A percentile compares a stretch with the other conserved stretches of the same genome.
Evolutionary conservation across 441 rosid genomes (phyloP).

Genomic region (Aleurites moluccanus): DNA sequence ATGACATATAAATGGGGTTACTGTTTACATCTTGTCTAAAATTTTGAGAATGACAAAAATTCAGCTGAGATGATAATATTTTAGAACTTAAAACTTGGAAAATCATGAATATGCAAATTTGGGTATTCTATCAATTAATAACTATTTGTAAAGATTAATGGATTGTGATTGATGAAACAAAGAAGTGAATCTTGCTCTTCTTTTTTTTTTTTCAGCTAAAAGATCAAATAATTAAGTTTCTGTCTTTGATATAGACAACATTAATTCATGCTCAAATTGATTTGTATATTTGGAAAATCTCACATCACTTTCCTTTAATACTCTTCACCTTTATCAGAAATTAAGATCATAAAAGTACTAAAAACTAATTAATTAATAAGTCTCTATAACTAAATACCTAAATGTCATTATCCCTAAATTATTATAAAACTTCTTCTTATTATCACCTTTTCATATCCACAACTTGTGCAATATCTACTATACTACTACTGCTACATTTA

Average conservation of each 20-base stretch:
- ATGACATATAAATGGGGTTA: too few species aligned
- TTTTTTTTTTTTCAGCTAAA: background rate
- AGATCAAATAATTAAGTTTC: slow-evolving; percentile 13
- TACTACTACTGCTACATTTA: background rate
- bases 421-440: slow-evolving; percentile 29
- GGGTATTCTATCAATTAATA: too few species aligned
- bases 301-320: slow-evolving; percentile 31
- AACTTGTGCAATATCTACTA: background rate
- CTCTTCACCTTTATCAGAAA: slow-evolving; percentile 25
- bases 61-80: too few species aligned
- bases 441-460: slow-evolving; percentile 17
- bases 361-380: slow-evolving; percentile 7
- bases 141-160: too few species aligned
- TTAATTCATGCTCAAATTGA: slow-evolving; percentile 31
- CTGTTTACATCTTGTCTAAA: too few species aligned
- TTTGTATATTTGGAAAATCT: slow-evolving; percentile 20
- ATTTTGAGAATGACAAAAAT: too few species aligned
- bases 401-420: slow-evolving; percentile 16
- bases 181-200: too few species aligned
- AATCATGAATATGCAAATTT: too few species aligned
- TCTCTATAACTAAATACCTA: slow-evolving; percentile 23
- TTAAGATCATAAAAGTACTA: background rate
- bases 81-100: too few species aligned
- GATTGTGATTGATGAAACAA: too few species aligned
- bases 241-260: slow-evolving; percentile 27